phyloP scores from a whole-genome alignment of 2,329 filamentous ascomycete genomes.

The Pestalotiopsis sp. region DNA sequence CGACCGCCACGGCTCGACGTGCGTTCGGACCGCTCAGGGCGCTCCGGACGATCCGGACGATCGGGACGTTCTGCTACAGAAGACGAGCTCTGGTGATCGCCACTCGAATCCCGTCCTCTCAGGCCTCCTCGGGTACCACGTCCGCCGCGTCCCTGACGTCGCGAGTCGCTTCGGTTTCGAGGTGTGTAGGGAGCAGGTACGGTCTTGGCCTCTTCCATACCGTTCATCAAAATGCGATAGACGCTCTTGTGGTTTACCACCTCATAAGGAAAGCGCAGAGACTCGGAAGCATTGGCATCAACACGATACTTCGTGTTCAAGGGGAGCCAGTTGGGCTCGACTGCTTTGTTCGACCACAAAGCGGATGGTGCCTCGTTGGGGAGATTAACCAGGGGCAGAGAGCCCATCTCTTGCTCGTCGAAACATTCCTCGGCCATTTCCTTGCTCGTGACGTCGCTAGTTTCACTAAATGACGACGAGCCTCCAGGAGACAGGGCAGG shows the following conservation, averaged over 20 bases:
- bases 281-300: conserved; percentile 48
- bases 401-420: conserved; percentile 80
- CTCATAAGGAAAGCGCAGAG: conserved; percentile 42
- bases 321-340: conserved; percentile 55
- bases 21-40: conserved; percentile 17
- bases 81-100: conserved; percentile 15
- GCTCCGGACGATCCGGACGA: neutral
- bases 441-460: conserved; percentile 58
- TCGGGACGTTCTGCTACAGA: conserved; percentile 15
- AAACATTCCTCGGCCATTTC: conserved; percentile 80
- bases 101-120: conserved; percentile 24
- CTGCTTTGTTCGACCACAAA: conserved; percentile 60
- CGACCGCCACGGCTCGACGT: conserved; percentile 19
- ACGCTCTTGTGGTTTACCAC: conserved; percentile 41
- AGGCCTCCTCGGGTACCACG: conserved; percentile 20
- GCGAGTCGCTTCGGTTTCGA: conserved; percentile 26
- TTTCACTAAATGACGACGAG: conserved; percentile 36
- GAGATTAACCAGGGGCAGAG: conserved; percentile 71
- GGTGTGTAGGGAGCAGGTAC: conserved; percentile 26
- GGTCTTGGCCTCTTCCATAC: conserved; percentile 43
- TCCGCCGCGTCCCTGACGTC: conserved; percentile 20
- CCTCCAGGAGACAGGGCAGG: conserved; percentile 45
- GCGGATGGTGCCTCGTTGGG: conserved; percentile 64
- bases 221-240: conserved; percentile 47
- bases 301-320: conserved; percentile 55